Percentiles rank a stretch among this genome's conserved stretches.
These are phyloP conservation scores for Podosphaera aphanis DNA, from an alignment of 2,329 filamentous ascomycete genomes.

Conservation along the genomic window DNA sequence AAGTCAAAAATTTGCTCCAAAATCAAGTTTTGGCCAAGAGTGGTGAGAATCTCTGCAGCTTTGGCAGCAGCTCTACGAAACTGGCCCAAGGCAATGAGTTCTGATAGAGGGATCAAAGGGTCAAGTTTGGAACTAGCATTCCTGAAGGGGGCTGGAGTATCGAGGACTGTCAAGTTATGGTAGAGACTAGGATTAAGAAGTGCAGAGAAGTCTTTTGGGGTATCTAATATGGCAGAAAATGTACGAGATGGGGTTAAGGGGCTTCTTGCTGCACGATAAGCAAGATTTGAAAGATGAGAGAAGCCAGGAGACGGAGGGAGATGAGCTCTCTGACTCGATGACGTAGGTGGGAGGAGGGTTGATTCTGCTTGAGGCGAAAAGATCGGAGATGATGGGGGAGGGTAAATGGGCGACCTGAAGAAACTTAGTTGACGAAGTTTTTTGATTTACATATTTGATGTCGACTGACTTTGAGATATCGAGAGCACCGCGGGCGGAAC, in stretches of 20 bases:
- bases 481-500: conserved; percentile 56
- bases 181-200: conserved; percentile 63
- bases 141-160: conserved; percentile 42
- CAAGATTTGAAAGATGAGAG: conserved; percentile 5
- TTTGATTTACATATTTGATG: not conserved
- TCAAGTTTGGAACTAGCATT: conserved; percentile 39
- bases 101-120: conserved; percentile 38
- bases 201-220: conserved; percentile 54
- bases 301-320: conserved; percentile 10
- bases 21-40: conserved; percentile 29
- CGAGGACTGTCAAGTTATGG: conserved; percentile 48
- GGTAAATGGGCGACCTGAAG: conserved; percentile 6
- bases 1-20: conserved; percentile 47
- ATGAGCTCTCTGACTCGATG: conserved; percentile 9
- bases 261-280: conserved; percentile 9
- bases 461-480: conserved; percentile 47
- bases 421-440: conserved; percentile 1
- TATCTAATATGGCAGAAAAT: conserved; percentile 15
- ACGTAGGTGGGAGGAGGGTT: conserved; percentile 8
- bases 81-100: conserved; percentile 47
- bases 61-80: conserved; percentile 59
- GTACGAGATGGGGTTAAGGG: conserved; percentile 12
- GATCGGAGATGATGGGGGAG: conserved; percentile 3
- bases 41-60: conserved; percentile 36
- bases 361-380: conserved; percentile 1